Base-by-base conservation (phyloP, 1,284 basidiomycete genomes). In the Amanita bisporigera region DNA sequence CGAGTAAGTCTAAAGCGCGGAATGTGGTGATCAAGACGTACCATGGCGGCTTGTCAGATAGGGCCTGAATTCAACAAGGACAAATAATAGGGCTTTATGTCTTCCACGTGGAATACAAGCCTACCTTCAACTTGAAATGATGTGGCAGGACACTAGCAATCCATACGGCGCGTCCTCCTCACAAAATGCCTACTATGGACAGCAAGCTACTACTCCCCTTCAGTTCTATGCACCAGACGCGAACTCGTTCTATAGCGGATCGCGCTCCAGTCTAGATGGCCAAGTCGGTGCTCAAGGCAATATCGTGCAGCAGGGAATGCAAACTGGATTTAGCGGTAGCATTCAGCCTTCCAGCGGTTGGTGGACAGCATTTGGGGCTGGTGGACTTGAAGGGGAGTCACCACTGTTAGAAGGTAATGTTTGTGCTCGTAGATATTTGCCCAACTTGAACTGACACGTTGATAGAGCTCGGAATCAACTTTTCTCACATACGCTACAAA, bases 301-400 rank as follows among this genome's bases (percentile, higher is more conserved):
- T 31, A 88, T 91, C 62, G 73, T 82, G 7, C 81, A 84, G 45
- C 82, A 79, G 47, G 78, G 82, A 29, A 79, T 78, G 19, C 75
- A 82, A 12, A 79, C 85, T 52, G 79, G 82, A 0, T 94, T 88
- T 74, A 88, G 89, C 2, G 92, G 93, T 24, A 90, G 86, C 76
- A 94, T 95, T 57, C 87, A 91, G 73, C 79, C 86, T 17, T 83
- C 83, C 29, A 92, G 91, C 7, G 87, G 88, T 26, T 98, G 96
- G 96, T 96, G 93, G 91, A 95, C 94, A 55, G 96, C 96, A 49
- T 98, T 98, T 83, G 96, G 96, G 38, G 96, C 95, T 0, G 96
- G 95, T 67, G 95, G 94, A n/a, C 90, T 97, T 65, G 96, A 97
- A 78, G 96, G 96, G 38, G 96, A 98, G 77, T 94, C 95, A 63